Conservation (phyloP, 2,329 filamentous ascomycete genomes). For the Aspergillus pseudoterreus region DNA sequence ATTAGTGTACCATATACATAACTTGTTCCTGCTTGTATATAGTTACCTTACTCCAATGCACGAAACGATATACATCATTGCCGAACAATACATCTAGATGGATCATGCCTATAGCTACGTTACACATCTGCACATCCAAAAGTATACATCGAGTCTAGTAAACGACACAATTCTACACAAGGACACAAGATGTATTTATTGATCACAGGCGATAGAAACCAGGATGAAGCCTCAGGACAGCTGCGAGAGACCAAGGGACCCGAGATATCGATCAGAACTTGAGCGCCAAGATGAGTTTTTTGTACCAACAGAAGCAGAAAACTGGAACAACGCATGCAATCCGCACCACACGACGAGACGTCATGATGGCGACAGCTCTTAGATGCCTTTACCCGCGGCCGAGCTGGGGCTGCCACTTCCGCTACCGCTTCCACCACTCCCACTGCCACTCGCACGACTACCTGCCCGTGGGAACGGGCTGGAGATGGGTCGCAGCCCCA, state of each 20-base stretch:
- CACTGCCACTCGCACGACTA: slow-evolving; percentile 48
- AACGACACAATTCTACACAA: slow-evolving; percentile 9
- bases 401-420: slow-evolving; percentile 40
- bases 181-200: slow-evolving; percentile 8
- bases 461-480: slow-evolving; percentile 40
- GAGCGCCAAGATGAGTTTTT: slow-evolving; percentile 4
- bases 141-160: neutral
- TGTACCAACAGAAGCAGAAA: slow-evolving; percentile 10
- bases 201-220: slow-evolving; percentile 10
- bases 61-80: too few relatives aligned
- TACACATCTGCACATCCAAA: neutral
- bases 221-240: slow-evolving; percentile 3
- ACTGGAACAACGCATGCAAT: slow-evolving; percentile 1
- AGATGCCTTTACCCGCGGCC: slow-evolving; percentile 30
- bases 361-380: slow-evolving; percentile 1
- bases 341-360: too few relatives aligned
- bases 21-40: too few relatives aligned
- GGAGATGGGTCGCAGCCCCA: slow-evolving; percentile 33
- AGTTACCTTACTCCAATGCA: too few relatives aligned
- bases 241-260: neutral
- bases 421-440: slow-evolving; percentile 37
- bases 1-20: too few relatives aligned
- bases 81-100: too few relatives aligned
- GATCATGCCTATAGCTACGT: too few relatives aligned
- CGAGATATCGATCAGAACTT: slow-evolving; percentile 3